phyloP scores from a whole-genome alignment of 2,329 filamentous ascomycete species.

The Emmonsia crescens region DNA sequence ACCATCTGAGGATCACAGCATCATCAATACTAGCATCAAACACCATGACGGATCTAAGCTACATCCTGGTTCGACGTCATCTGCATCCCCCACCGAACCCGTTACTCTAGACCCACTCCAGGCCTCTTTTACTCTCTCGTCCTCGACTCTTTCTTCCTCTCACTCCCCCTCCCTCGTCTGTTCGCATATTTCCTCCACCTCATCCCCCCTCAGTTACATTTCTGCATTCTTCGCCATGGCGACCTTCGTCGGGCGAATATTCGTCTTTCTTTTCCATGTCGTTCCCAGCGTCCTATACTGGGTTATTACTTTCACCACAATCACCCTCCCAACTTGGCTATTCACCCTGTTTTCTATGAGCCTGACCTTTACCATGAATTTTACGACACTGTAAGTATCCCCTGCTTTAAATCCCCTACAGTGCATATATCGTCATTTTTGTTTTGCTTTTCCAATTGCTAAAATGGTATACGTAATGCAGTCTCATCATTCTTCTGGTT shows the following conservation, averaged over 20 bases:
- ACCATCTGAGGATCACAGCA: not conserved
- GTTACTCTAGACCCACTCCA: constrained; percentile 1
- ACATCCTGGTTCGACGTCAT: not conserved
- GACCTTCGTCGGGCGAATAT: constrained; percentile 10
- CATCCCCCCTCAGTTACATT: not conserved
- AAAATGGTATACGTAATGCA: constrained; percentile 20
- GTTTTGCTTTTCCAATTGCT: not conserved
- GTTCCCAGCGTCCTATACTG: constrained; percentile 59
- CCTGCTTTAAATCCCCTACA: not conserved
- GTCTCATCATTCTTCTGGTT: constrained; percentile 64
- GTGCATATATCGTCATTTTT: too few relatives aligned
- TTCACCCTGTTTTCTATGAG: constrained; percentile 87
- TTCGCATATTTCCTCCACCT: constrained; percentile 4
- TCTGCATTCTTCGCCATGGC: constrained; percentile 11
- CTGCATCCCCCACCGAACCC: constrained; percentile 1
- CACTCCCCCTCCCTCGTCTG: constrained; percentile 4
- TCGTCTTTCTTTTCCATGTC: constrained; percentile 41
- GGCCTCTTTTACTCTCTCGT: not conserved
- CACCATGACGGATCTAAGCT: not conserved
- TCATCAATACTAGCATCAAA: not conserved
- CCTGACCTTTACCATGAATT: constrained; percentile 96
- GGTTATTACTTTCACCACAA: constrained; percentile 72
- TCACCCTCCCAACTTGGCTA: constrained; percentile 78
- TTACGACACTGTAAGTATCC: constrained; percentile 69
- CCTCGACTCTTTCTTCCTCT: constrained; percentile 1